Evolutionary conservation across 345 rosid species (phyloP), one percentile per base, ranked within the genome.

Genomic region (Cardiospermum halicacabum): DNA sequence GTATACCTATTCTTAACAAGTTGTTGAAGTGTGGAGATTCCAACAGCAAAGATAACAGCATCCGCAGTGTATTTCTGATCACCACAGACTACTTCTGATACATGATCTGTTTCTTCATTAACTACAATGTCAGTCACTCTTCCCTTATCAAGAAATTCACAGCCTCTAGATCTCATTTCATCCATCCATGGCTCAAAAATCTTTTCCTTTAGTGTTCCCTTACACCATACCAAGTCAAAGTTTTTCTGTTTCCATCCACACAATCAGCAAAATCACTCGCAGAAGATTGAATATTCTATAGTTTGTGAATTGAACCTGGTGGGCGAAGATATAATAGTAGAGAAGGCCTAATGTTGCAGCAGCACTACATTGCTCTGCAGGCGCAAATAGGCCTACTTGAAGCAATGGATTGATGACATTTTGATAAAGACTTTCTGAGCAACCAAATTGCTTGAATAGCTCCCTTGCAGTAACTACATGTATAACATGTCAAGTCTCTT

Each of bases 351-450:
- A 76, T 21, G 75, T 72, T 39, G 89, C 89, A 58, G 92, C 92
- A 61, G 88, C 86, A 67, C 88, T 85, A 39, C 88, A 80, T 59
- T 79, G 86, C 66, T 83, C 88, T 7, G 85, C 69, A 0, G 86
- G 87, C 65, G 85, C 84, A 70, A 69, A 83, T 62, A 86, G 70
- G 61, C 89, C 92, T 24, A 80, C 88, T 69, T 84, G 92, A 70
- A 86, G 78, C 76, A 86, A 56, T 22, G 92, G 82, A 50, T 67
- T 57, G 47, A 84, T 51, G 27, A 78, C 67, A 74, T 76, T 69
- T 53, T 30, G 66, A 58, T 74, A 83, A 43, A 86, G 80, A 73
- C 76, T 81, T 34, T 80, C 81, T 8, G 87, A 86, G 79, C 77
- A 81, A 32, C 89, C 82, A 59, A 71, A 82, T 61, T 75, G 85